A percentile compares a stretch with the other conserved stretches of the same genome.
These are phyloP conservation scores for carrot (Daucus carota) DNA, from an alignment of 129 eudicot species.

Conservation along the genomic window DNA sequence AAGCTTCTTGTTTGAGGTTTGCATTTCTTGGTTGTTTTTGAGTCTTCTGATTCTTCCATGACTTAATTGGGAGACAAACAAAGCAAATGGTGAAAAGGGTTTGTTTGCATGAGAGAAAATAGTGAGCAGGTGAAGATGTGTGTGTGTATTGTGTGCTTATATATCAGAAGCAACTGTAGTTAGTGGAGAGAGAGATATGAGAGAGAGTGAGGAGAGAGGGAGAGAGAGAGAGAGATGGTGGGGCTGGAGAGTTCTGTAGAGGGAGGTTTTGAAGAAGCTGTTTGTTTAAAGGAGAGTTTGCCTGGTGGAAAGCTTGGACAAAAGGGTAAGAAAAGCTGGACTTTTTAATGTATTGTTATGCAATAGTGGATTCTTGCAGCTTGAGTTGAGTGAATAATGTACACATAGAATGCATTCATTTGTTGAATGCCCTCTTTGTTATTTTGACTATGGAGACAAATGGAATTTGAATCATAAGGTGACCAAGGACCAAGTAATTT, in stretches of 20 bases:
- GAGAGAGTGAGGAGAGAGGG: slow-evolving; percentile 28
- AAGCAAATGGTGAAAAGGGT: slow-evolving; percentile 32
- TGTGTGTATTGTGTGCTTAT: neutral
- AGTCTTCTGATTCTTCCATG: slow-evolving; percentile 59
- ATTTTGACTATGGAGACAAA: neutral
- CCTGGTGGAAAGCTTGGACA: slow-evolving; percentile 14
- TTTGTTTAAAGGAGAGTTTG: slow-evolving; percentile 8
- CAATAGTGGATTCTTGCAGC: neutral
- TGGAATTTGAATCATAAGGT: no score
- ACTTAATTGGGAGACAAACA: slow-evolving; percentile 23
- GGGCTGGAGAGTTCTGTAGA: neutral
- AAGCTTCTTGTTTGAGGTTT: slow-evolving; percentile 39
- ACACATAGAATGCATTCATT: neutral
- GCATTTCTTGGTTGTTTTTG: slow-evolving; percentile 47
- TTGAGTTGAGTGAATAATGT: neutral
- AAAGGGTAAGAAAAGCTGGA: neutral
- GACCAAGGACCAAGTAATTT: no score
- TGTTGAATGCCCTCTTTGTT: no score
- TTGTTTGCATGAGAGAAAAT: slow-evolving; percentile 41
- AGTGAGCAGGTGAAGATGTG: slow-evolving; percentile 15
- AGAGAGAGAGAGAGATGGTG: slow-evolving; percentile 22
- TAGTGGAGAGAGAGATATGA: slow-evolving; percentile 35
- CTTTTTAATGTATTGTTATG: neutral
- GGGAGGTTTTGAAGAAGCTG: slow-evolving; percentile 3
- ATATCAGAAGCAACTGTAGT: slow-evolving; percentile 44